phyloP scores from a whole-genome alignment of 345 rosid genomes.

The Gossypium bickii region DNA sequence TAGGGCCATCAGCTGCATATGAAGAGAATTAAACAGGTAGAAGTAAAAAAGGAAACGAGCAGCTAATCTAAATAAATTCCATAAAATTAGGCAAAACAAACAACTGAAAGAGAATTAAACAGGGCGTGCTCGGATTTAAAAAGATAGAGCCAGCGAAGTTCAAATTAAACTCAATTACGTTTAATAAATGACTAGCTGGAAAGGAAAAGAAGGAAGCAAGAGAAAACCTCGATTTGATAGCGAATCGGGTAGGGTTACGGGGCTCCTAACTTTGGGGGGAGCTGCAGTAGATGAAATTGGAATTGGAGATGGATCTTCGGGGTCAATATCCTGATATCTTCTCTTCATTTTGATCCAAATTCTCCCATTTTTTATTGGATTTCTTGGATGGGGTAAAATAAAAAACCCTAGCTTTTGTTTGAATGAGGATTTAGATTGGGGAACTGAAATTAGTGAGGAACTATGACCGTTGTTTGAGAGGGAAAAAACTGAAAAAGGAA shows the following conservation, averaged over 20 bases:
- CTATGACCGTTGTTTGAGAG: not conserved
- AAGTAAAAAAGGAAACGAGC: not conserved
- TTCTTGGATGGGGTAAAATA: not conserved
- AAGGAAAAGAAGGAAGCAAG: not conserved
- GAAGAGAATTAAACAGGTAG: not conserved
- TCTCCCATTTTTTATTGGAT: not conserved
- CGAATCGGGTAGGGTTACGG: not conserved
- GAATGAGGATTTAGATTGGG: not conserved
- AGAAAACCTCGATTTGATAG: not conserved
- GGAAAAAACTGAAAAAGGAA: not conserved
- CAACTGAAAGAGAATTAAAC: not conserved
- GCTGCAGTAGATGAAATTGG: conserved; percentile 1
- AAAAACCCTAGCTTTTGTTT: not conserved
- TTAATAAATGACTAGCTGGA: not conserved
- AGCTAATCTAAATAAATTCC: not conserved
- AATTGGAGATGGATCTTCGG: not conserved
- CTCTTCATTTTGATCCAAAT: not conserved
- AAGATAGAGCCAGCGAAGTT: not conserved
- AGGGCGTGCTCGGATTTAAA: not conserved
- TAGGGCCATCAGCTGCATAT: conserved; percentile 51
- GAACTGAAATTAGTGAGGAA: not conserved
- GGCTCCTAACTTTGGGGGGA: not conserved
- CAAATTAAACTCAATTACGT: not conserved
- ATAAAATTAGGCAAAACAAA: not conserved
- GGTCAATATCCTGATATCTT: not conserved